These are phyloP conservation scores for Alternaria sp. DNA, from an alignment of 2,329 filamentous ascomycete genomes.

Conservation along the genomic window DNA sequence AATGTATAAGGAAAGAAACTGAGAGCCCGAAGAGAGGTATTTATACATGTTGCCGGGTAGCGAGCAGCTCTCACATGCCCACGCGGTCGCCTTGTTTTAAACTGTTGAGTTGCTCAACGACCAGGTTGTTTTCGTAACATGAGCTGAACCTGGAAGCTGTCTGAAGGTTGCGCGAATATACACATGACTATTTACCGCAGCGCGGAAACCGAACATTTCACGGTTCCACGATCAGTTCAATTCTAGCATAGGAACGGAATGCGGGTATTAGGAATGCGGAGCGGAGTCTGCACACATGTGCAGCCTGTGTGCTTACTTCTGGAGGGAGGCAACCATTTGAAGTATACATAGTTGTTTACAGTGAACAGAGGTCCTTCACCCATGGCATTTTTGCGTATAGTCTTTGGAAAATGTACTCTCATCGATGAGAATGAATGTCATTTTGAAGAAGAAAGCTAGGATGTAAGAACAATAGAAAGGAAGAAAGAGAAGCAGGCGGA, in stretches of 20 bases:
- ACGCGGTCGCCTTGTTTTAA: fast-evolving
- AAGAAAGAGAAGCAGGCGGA: not conserved
- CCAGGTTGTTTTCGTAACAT: not conserved
- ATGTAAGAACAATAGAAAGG: not conserved
- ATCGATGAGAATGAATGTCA: no score
- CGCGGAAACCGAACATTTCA: not conserved
- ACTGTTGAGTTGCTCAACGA: not conserved
- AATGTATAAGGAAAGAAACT: not conserved
- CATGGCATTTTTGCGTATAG: fast-evolving
- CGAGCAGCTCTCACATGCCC: not conserved
- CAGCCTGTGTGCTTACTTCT: not conserved
- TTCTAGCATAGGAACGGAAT: not conserved
- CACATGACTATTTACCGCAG: not conserved
- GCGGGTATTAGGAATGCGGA: not conserved
- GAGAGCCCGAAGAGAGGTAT: not conserved
- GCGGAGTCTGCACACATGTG: not conserved
- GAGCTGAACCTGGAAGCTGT: fast-evolving
- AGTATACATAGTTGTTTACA: not conserved
- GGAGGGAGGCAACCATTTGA: not conserved
- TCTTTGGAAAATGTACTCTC: no score
- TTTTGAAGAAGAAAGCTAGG: not conserved
- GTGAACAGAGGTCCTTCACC: not conserved
- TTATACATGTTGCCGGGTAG: not conserved
- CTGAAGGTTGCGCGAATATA: not conserved
- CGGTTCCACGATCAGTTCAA: not conserved